Conservation (phyloP, 2,329 filamentous ascomycete species). For the Penicillium sp. region DNA sequence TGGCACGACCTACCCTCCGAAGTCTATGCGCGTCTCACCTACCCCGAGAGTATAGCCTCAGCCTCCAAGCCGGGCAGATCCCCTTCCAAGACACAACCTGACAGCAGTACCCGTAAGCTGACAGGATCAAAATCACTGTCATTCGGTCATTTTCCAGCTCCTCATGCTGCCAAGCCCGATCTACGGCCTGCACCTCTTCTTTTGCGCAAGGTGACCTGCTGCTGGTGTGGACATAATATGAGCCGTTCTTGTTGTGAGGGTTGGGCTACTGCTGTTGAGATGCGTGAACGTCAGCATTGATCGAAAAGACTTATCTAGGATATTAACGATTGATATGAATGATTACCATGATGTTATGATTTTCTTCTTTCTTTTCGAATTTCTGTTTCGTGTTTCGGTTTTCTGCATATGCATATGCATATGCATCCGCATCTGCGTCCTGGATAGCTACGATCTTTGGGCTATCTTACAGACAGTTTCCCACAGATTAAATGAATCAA, state of each 20-base stretch:
- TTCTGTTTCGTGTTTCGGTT: not conserved
- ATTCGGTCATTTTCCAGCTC: not conserved
- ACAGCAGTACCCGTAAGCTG: not conserved
- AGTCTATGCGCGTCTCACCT: conserved; percentile 37
- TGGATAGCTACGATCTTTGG: not conserved
- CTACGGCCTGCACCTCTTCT: conserved; percentile 11
- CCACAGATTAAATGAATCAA: not conserved
- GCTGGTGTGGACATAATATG: conserved; percentile 72
- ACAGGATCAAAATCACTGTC: not conserved
- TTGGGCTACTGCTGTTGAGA: conserved; percentile 64
- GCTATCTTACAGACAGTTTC: not conserved
- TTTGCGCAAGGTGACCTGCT: conserved; percentile 52
- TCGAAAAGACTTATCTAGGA: not conserved
- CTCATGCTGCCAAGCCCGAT: conserved; percentile 4
- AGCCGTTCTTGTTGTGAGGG: conserved; percentile 66
- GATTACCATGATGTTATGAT: conserved; percentile 6
- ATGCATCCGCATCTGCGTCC: not conserved
- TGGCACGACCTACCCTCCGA: conserved; percentile 46
- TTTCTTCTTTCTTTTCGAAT: not conserved
- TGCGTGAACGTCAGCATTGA: conserved; percentile 57
- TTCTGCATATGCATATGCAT: not conserved
- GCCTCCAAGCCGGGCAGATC: conserved; percentile 6
- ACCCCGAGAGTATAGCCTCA: conserved; percentile 19
- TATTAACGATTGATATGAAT: not conserved
- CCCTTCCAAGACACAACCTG: not conserved